These are phyloP conservation scores for Tolypocladium ophioglossoides DNA, from an alignment of 2,329 filamentous ascomycete genomes.

Conservation along the genomic window DNA sequence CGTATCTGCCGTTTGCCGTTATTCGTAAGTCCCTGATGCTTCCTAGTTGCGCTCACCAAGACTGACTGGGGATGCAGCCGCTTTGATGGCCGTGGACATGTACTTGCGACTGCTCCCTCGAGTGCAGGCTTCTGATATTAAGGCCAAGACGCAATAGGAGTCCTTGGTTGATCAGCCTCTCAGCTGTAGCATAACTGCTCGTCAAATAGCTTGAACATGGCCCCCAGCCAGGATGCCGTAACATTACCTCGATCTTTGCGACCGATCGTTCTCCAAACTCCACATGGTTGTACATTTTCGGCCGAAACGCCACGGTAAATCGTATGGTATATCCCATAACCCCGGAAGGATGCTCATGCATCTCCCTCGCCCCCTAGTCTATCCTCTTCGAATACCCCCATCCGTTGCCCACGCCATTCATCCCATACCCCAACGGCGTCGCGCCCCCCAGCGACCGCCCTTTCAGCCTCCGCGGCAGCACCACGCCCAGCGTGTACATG, in stretches of 20 bases:
- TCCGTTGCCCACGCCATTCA: constrained; percentile 42
- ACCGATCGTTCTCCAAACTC: background rate
- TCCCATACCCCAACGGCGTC: constrained; percentile 46
- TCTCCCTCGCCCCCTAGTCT: constrained; percentile 6
- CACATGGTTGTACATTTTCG: background rate
- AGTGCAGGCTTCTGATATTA: constrained; percentile 18
- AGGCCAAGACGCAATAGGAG: constrained; percentile 24
- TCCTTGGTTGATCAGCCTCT: too few species aligned
- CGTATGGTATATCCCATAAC: background rate
- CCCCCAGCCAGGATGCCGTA: background rate
- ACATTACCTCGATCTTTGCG: background rate
- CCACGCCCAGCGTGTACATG: constrained; percentile 50
- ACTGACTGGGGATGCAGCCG: constrained; percentile 22
- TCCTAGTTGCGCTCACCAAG: background rate
- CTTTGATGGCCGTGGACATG: constrained; percentile 43
- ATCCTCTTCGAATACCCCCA: constrained; percentile 48
- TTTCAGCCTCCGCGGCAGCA: constrained; percentile 43
- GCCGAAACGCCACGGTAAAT: background rate
- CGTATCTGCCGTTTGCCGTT: constrained; percentile 41
- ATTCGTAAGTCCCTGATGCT: constrained; percentile 33
- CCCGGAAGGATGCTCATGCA: background rate
- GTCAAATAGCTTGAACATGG: background rate
- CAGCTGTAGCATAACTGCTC: background rate
- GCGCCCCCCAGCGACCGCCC: constrained; percentile 43
- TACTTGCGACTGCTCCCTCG: constrained; percentile 37